These are phyloP conservation scores for Microcos paniculata DNA, from an alignment of 345 rosid species.

Conservation along the genomic window DNA sequence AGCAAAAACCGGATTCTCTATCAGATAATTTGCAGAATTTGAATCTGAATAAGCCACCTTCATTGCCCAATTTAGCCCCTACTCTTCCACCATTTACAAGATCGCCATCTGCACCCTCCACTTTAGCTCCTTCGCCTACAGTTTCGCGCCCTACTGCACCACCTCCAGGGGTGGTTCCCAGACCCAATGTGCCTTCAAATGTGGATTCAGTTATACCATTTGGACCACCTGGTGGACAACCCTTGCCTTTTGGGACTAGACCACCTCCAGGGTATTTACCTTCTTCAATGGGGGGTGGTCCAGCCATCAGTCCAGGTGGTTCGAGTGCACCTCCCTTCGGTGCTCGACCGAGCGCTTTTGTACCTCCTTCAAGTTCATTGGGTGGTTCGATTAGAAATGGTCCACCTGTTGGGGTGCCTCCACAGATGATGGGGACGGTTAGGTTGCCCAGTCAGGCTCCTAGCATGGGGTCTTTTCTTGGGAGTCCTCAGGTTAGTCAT, in stretches of 20 bases:
- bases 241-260: slow-evolving; percentile 41
- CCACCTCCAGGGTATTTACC: slow-evolving; percentile 50
- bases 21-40: slow-evolving; percentile 51
- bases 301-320: slow-evolving; percentile 21
- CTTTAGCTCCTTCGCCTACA: slow-evolving; percentile 32
- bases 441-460: slow-evolving; percentile 7
- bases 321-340: slow-evolving; percentile 23
- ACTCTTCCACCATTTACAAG: slow-evolving; percentile 47
- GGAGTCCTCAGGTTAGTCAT: not conserved
- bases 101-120: slow-evolving; percentile 30
- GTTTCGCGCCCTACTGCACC: slow-evolving; percentile 49
- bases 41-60: slow-evolving; percentile 41
- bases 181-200: slow-evolving; percentile 37
- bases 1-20: slow-evolving; percentile 35
- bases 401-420: slow-evolving; percentile 8
- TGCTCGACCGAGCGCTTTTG: slow-evolving; percentile 31
- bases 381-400: slow-evolving; percentile 7
- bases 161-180: slow-evolving; percentile 29
- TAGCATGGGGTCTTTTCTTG: slow-evolving; percentile 6
- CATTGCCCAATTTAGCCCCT: slow-evolving; percentile 36
- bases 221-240: slow-evolving; percentile 34
- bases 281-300: slow-evolving; percentile 21
- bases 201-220: not conserved
- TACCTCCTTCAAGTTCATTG: not conserved
- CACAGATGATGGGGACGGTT: not conserved